A percentile compares a stretch with the other conserved stretches of the same genome.
Conservation (phyloP, 2,329 filamentous ascomycete genomes). For the Epichloe hybrida region DNA sequence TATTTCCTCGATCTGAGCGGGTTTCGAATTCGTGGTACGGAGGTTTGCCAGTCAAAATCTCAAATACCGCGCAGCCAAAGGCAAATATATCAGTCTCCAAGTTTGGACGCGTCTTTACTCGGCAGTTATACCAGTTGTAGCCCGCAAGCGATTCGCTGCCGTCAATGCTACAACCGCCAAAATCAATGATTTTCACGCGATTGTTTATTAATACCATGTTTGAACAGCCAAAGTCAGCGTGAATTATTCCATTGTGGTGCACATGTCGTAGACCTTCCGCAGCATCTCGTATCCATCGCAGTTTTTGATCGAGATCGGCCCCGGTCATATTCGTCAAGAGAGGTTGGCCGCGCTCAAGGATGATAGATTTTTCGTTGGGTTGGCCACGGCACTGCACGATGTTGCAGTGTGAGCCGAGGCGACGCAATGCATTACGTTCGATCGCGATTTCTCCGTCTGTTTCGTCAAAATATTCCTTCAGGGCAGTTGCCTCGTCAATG, state of each 20-base stretch:
- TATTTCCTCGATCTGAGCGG: neutral
- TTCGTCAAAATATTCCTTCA: conserved; percentile 5
- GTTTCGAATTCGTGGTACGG: neutral
- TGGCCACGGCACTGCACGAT: conserved; percentile 2
- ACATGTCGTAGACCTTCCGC: conserved; percentile 2
- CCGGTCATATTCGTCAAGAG: neutral
- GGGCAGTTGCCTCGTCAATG: conserved; percentile 4
- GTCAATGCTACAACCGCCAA: conserved; percentile 5
- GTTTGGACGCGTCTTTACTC: neutral
- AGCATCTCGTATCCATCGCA: conserved; percentile 1
- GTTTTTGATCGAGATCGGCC: conserved; percentile 1
- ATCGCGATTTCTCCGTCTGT: conserved; percentile 1
- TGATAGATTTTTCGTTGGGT: conserved; percentile 1
- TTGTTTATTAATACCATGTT: conserved; percentile 3
- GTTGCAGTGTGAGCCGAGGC: conserved; percentile 2
- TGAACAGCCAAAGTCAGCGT: conserved; percentile 4
- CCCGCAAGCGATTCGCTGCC: conserved; percentile 2
- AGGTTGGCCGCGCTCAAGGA: conserved; percentile 4
- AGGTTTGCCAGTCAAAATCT: neutral
- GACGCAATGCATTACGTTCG: conserved; percentile 3
- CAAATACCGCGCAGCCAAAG: neutral
- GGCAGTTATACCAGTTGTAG: conserved; percentile 4
- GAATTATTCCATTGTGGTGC: conserved; percentile 2
- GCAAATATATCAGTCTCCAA: neutral
- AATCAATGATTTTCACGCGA: conserved; percentile 4